Base-by-base conservation (phyloP, 352 stramenopile species). In the Pythium brachiatum region DNA sequence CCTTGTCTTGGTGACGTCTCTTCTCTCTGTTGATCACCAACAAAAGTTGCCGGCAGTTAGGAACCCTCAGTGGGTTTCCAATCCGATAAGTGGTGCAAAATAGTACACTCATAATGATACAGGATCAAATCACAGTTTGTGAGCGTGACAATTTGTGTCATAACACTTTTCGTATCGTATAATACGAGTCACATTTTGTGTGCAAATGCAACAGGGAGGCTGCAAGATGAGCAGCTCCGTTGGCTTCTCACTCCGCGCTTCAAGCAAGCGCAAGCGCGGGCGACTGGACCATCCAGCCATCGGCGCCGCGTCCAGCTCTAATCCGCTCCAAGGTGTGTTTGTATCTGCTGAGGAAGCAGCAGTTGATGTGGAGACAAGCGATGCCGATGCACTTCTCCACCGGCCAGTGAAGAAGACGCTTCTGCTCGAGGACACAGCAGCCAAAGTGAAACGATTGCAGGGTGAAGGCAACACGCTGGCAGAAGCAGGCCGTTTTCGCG, bases 381-480 rank as follows among this genome's bases (percentile, higher is more conserved):
- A 60, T 12, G n/a, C 23, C 16, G 47, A 61, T 12, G 25, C 23
- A 7, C 23, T 15, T 27, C 36, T 20, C 4, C 25, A 29, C 29
- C 32, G 39, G 44, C 25, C 18, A 13, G 66, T 51, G 44, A 68
- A 69, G 36, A 68, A 64, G n/a, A 43, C 50, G 1, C 38, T 78
- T 26, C 25, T 66, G 36, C 72, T 95, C 13, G 86, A 93, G 65
- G 84, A 95, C 63, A 58, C 57, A 1, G 13, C 32, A 3, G 64
- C 66, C 23, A 91, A 89, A 47, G 71, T 81, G 11, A 83, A 79
- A 48, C 79, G 83, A 32, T 59, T 95, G 13, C 80, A 92, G 57
- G 64, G 72, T n/a, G 86, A 95, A 58, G 86, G 86, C 62, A 90
- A 90, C 64, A 86, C 66, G 11, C 74, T 95, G 5, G 86, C 86